Conservation (phyloP, 345 rosid genomes). For the Corchorus olitorius region DNA sequence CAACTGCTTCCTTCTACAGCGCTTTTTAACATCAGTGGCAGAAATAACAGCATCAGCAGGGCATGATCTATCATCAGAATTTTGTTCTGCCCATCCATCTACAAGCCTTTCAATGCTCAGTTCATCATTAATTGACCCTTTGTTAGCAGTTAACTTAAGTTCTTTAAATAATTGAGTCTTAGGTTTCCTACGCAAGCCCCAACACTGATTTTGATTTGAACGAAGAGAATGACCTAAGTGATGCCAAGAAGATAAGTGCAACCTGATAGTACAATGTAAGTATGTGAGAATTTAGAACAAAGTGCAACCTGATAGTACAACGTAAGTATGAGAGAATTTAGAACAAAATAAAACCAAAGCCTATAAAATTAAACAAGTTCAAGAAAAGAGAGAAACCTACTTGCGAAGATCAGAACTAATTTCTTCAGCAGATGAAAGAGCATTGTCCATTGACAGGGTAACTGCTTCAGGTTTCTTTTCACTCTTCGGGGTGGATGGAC, state of each 20-base stretch:
- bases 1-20: slow-evolving; percentile 54
- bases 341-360: slow-evolving; percentile 15
- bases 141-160: slow-evolving; percentile 61
- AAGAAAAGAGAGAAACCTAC: slow-evolving; percentile 38
- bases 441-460: slow-evolving; percentile 54
- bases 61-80: slow-evolving; percentile 33
- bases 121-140: slow-evolving; percentile 46
- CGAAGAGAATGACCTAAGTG: slow-evolving; percentile 47
- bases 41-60: slow-evolving; percentile 29
- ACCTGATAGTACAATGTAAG: slow-evolving; percentile 45
- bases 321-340: slow-evolving; percentile 20
- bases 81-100: slow-evolving; percentile 49
- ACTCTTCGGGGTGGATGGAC: slow-evolving; percentile 25
- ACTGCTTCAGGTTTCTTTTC: slow-evolving; percentile 44
- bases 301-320: slow-evolving; percentile 55
- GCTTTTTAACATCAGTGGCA: slow-evolving; percentile 35
- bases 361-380: slow-evolving; percentile 1
- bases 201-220: slow-evolving; percentile 50
- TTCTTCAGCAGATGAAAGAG: slow-evolving; percentile 54
- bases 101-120: slow-evolving; percentile 52
- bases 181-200: slow-evolving; percentile 82
- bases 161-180: slow-evolving; percentile 64
- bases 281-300: slow-evolving; percentile 5
- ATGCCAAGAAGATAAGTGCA: slow-evolving; percentile 75
- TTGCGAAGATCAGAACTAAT: slow-evolving; percentile 50